Percentiles rank a stretch among this genome's conserved stretches.
Conservation (phyloP, 2,329 filamentous ascomycete genomes). For the Chaetomium sp. region DNA sequence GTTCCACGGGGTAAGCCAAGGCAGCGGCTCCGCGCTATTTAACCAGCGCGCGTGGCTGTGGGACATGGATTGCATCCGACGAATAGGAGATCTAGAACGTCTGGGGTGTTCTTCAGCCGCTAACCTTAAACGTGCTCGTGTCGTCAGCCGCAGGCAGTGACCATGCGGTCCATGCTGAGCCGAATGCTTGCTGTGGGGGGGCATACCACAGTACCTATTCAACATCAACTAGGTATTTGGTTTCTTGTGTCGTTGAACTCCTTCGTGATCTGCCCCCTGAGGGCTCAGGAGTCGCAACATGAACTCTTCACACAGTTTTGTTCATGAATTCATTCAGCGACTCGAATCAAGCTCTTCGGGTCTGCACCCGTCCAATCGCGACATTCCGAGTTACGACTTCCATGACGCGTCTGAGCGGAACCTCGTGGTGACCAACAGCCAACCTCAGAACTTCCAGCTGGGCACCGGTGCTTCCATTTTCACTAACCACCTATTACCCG, state of each 20-base stretch:
- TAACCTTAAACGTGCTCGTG: background rate
- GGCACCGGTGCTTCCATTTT: constrained; percentile 63
- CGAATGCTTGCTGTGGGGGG: background rate
- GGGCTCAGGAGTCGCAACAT: constrained; percentile 20
- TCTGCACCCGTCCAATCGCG: constrained; percentile 27
- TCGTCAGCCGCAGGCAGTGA: constrained; percentile 7
- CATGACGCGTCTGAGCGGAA: constrained; percentile 40
- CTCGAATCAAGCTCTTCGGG: constrained; percentile 24
- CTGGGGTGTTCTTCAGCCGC: constrained; percentile 7
- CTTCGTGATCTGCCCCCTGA: background rate
- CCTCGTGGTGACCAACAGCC: constrained; percentile 52
- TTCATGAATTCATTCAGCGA: constrained; percentile 32
- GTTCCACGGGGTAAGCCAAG: constrained; percentile 2
- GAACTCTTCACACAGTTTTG: constrained; percentile 31
- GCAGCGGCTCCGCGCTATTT: constrained; percentile 13
- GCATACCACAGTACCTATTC: too few relatives aligned
- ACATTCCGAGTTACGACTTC: constrained; percentile 54
- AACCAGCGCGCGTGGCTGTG: constrained; percentile 3
- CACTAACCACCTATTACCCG: constrained; percentile 58
- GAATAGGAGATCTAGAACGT: background rate
- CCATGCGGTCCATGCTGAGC: background rate
- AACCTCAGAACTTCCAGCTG: constrained; percentile 52
- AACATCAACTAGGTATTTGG: too few relatives aligned
- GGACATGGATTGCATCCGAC: background rate
- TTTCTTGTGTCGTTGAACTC: background rate